Evolutionary conservation across 176 grass and related monocot genomes (phyloP).

Genomic region (Elaeis guineensis): DNA sequence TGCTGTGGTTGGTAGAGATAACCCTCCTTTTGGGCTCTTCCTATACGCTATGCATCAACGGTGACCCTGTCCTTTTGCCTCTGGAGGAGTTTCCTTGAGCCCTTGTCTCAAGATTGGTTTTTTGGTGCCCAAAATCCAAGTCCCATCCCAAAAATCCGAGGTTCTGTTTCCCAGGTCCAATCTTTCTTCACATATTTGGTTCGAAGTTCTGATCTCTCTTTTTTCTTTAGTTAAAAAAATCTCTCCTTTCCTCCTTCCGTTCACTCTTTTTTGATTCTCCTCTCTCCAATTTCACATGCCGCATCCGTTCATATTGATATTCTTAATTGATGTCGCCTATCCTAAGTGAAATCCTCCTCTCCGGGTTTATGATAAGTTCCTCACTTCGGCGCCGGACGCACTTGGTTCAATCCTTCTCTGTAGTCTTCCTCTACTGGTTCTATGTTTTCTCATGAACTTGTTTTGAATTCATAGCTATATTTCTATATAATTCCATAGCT

Average conservation of each 20-base stretch:
- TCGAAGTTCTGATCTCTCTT: too few relatives aligned
- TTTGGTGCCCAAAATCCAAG: too few relatives aligned
- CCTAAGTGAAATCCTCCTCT: constrained; percentile 99
- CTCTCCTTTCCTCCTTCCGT: not conserved
- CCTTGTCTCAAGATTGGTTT: too few relatives aligned
- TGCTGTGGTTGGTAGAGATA: too few relatives aligned
- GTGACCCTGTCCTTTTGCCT: too few relatives aligned
- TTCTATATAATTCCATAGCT: too few relatives aligned
- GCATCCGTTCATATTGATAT: constrained; percentile 56
- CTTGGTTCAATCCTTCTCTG: constrained; percentile 97
- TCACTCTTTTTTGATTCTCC: not conserved
- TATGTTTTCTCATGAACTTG: constrained; percentile 97
- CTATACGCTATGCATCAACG: too few relatives aligned
- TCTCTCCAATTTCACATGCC: constrained; percentile 33
- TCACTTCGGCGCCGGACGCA: constrained; percentile 80
- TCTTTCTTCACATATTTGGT: too few relatives aligned
- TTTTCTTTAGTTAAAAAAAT: not conserved
- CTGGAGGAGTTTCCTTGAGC: too few relatives aligned
- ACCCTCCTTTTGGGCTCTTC: too few relatives aligned
- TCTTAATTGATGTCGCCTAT: constrained; percentile 84
- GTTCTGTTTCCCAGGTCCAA: too few relatives aligned
- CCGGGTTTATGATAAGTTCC: constrained; percentile 99
- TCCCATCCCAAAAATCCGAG: too few relatives aligned
- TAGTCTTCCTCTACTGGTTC: constrained; percentile 99
- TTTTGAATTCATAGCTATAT: constrained; percentile 1